These are phyloP conservation scores for Firmiana major DNA, from an alignment of 345 rosid species.

Conservation along the genomic window DNA sequence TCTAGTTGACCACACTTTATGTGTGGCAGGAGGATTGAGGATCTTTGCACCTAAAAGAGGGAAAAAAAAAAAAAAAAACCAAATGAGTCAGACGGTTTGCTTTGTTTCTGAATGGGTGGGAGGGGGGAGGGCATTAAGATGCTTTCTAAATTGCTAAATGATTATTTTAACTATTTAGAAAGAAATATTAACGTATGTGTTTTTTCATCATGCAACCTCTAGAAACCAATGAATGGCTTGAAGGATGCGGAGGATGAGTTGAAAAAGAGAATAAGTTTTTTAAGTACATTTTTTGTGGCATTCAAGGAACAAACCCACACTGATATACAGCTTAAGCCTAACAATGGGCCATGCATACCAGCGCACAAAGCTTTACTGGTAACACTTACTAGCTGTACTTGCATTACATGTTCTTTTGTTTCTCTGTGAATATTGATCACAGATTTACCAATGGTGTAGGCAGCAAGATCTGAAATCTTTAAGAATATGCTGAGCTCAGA, in stretches of 20 bases:
- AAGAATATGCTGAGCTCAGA: constrained; percentile 69
- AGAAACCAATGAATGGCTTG: not conserved
- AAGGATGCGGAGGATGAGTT: constrained; percentile 35
- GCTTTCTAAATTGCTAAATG: not conserved
- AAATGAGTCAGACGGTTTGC: not conserved
- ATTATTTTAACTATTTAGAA: not conserved
- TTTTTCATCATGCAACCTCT: not conserved
- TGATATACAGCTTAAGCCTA: constrained; percentile 39
- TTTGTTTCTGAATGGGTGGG: not conserved
- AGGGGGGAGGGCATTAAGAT: not conserved
- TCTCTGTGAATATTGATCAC: not conserved
- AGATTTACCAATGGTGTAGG: constrained; percentile 30
- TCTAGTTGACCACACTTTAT: not conserved
- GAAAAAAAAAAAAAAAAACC: not conserved
- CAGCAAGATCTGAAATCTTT: constrained; percentile 79
- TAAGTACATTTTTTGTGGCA: constrained; percentile 27
- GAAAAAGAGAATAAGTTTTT: constrained; percentile 37
- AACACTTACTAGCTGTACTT: not conserved
- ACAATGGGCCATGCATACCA: constrained; percentile 37
- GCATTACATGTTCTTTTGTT: not conserved
- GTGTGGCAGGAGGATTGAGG: not conserved
- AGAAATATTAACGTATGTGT: not conserved
- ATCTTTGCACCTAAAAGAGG: not conserved
- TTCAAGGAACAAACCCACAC: constrained; percentile 39
- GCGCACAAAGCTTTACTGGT: constrained; percentile 59